Evolutionary conservation across 192 early-diverging fungal genomes (phyloP), one percentile per base, ranked within the genome.

Genomic region (Cladochytrium replicatum): DNA sequence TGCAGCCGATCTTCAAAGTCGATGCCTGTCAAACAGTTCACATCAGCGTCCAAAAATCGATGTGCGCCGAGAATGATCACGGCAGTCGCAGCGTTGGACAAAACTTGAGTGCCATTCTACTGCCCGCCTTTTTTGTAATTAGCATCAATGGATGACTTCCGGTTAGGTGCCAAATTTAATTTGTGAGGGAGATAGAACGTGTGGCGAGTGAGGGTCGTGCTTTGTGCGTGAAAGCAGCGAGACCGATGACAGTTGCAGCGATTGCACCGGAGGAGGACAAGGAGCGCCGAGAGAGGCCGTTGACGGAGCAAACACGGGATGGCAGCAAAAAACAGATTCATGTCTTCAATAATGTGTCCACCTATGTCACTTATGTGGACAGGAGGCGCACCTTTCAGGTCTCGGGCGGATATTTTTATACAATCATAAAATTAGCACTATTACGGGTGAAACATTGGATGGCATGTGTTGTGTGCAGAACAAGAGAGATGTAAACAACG

Each of bases 111-210:
- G 47, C 71, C 70, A 32, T 67, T 67, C 11, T 77, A 64, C 54
- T 70, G 69, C 3, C 77, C 76, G 15, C 55, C 55, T 17, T 37
- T 11, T 37, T 67, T 62, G 17, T 46, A 41, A 9, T 62, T 39
- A 13, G 32, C 28, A 32, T 57, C 47, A 29, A 34, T 47, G 50
- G 50, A 54, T 34, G n/a, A 42, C 50, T 6, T 8, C 2, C n/a
- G n/a, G n/a, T n/a, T n/a, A 21, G 32, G n/a, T 26, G 39, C 42
- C 21, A 67, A 34, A 47, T 72, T 75, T 51, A 54, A 58, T 11
- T 69, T 65, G 41, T 81, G 71, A 0, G 83, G 69, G 2, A 87
- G 56, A 52, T 82, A 93, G 51, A 93, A 93, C 0, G 63, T 63
- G 21, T 91, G 46, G 15, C 89, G 68, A 6, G 82, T 71, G 3